Conservation (phyloP, 2,329 filamentous ascomycete species). For the Cladosporium sp. region DNA sequence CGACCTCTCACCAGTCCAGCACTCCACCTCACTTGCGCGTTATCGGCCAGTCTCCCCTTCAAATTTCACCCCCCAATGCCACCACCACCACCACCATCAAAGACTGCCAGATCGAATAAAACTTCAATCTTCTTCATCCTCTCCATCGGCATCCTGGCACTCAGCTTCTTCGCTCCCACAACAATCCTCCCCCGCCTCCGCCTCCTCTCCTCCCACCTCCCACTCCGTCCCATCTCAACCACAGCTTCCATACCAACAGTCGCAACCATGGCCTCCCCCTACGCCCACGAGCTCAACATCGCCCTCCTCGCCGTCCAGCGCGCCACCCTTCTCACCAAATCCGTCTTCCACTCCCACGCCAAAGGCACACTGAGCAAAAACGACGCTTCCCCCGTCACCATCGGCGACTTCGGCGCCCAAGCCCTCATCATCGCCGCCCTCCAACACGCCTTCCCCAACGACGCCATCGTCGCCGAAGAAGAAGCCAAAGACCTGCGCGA, state of each 20-base stretch:
- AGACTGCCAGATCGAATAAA: neutral
- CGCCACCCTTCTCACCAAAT: conserved; percentile 68
- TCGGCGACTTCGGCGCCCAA: conserved; percentile 96
- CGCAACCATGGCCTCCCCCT: conserved; percentile 40
- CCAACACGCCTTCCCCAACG: conserved; percentile 79
- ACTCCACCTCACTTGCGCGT: neutral
- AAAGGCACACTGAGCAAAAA: conserved; percentile 93
- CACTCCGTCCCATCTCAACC: conserved; percentile 8
- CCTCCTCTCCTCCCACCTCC: conserved; percentile 32
- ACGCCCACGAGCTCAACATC: conserved; percentile 73
- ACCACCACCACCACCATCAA: too few species aligned
- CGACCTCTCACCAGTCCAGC: conserved; percentile 1
- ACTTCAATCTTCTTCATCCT: conserved; percentile 9
- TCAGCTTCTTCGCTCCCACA: conserved; percentile 33
- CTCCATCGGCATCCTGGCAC: conserved; percentile 36
- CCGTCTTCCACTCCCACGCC: conserved; percentile 78
- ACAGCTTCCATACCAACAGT: too few species aligned
- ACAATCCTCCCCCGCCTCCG: conserved; percentile 39
- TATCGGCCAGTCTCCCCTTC: neutral
- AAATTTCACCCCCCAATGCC: conserved; percentile 7
- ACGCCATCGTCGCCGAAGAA: conserved; percentile 92
- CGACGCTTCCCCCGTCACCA: conserved; percentile 94
- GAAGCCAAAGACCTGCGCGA: conserved; percentile 76
- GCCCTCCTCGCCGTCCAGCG: conserved; percentile 87
- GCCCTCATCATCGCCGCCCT: conserved; percentile 91